Conservation (phyloP, 345 rosid species). For the Kandelia obovata region DNA sequence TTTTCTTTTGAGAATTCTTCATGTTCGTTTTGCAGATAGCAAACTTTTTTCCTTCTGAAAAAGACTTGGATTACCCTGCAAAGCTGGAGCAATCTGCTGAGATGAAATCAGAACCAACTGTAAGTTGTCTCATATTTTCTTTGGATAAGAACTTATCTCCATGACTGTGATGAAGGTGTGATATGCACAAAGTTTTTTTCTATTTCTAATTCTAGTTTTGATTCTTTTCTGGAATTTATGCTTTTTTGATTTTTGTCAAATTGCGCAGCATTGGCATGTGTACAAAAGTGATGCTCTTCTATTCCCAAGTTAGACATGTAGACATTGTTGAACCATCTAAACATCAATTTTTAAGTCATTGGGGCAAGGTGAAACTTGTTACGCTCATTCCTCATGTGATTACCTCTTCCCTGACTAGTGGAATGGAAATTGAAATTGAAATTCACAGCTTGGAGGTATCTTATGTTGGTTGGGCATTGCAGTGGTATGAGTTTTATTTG, state of each 20-base stretch:
- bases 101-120: slow-evolving; percentile 48
- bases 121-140: slow-evolving; percentile 20
- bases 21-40: slow-evolving; percentile 66
- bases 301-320: neutral
- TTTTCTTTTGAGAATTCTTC: neutral
- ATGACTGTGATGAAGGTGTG: neutral
- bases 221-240: neutral
- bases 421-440: neutral
- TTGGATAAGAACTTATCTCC: neutral
- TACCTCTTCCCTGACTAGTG: neutral
- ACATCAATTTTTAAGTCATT: neutral
- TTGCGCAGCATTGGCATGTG: neutral
- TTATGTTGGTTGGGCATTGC: neutral
- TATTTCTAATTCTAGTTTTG: no score
- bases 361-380: neutral
- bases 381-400: neutral
- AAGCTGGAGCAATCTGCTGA: slow-evolving; percentile 67
- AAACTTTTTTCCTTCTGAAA: slow-evolving; percentile 66
- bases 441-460: neutral
- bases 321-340: neutral
- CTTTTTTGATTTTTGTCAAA: neutral
- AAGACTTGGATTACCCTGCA: slow-evolving; percentile 86
- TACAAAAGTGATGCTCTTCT: slow-evolving; percentile 1
- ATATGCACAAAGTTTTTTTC: neutral
- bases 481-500: neutral